Conservation (phyloP, 2,329 filamentous ascomycete genomes). For the Xylariaceae sp. region DNA sequence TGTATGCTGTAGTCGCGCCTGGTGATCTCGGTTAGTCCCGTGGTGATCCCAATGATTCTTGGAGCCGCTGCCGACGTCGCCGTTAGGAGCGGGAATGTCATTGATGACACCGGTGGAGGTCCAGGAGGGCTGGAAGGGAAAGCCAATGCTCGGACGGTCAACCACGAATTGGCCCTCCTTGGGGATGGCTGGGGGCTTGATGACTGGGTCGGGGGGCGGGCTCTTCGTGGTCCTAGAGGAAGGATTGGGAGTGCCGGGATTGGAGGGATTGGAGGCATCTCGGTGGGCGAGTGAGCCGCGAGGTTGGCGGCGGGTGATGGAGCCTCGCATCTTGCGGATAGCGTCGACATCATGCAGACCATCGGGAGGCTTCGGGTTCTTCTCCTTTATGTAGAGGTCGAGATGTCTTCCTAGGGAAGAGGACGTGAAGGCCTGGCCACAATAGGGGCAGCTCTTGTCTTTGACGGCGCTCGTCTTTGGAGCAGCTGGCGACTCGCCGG, state of each 20-base stretch:
- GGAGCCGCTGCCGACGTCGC: conserved; percentile 32
- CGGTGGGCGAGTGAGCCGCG: conserved; percentile 59
- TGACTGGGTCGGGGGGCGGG: conserved; percentile 37
- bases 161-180: conserved; percentile 41
- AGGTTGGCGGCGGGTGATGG: conserved; percentile 82
- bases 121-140: conserved; percentile 60
- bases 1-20: conserved; percentile 29
- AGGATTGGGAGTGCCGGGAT: conserved; percentile 38
- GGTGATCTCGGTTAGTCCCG: conserved; percentile 1
- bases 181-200: conserved; percentile 36
- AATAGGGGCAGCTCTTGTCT: conserved; percentile 86
- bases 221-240: conserved; percentile 44
- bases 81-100: conserved; percentile 55
- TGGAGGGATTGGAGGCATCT: conserved; percentile 50
- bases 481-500: conserved; percentile 35
- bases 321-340: conserved; percentile 76
- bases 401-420: conserved; percentile 90
- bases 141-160: conserved; percentile 52
- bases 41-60: conserved; percentile 28
- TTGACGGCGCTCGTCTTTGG: conserved; percentile 57
- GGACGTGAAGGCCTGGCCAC: conserved; percentile 84
- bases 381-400: conserved; percentile 89
- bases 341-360: conserved; percentile 87
- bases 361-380: conserved; percentile 83
- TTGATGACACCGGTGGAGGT: conserved; percentile 75